Conservation (phyloP, 2,329 filamentous ascomycete species). For the Amphichorda felina region DNA sequence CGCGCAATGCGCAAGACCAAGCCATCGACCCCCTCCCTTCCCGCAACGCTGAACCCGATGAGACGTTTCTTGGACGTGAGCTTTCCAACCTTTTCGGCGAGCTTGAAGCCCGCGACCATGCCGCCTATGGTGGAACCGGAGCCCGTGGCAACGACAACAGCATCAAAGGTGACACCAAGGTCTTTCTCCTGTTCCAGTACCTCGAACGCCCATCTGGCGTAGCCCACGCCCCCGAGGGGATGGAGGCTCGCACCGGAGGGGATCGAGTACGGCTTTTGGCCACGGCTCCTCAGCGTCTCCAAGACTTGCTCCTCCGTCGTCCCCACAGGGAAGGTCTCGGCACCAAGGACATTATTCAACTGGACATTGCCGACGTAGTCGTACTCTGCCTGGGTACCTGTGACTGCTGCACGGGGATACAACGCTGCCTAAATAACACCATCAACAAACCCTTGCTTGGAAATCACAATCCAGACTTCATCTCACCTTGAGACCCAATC, state of each 20-base stretch:
- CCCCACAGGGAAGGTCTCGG: conserved; percentile 6
- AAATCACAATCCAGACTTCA: background rate
- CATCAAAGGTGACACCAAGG: conserved; percentile 45
- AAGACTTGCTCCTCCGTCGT: conserved; percentile 1
- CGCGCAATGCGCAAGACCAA: conserved; percentile 3
- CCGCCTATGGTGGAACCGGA: conserved; percentile 54
- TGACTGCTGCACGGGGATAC: conserved; percentile 1
- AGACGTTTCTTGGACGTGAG: background rate
- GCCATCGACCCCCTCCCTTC: background rate
- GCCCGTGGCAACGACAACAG: conserved; percentile 48
- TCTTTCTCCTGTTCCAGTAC: conserved; percentile 43
- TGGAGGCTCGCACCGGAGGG: conserved; percentile 54
- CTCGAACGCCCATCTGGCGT: conserved; percentile 53
- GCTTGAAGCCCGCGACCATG: conserved; percentile 54
- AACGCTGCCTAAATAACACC: conserved; percentile 4
- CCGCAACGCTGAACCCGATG: conserved; percentile 4
- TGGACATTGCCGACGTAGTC: conserved; percentile 8
- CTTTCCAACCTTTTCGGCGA: conserved; percentile 27
- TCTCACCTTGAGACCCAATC: conserved; percentile 11
- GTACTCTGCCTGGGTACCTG: conserved; percentile 3
- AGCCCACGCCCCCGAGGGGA: conserved; percentile 51
- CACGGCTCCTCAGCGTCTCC: conserved; percentile 14
- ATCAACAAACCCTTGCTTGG: no score
- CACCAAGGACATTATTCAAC: conserved; percentile 9
- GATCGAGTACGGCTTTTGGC: conserved; percentile 51